Conservation (phyloP, 2,329 filamentous ascomycete genomes). For the Aspergillus fischeri region DNA sequence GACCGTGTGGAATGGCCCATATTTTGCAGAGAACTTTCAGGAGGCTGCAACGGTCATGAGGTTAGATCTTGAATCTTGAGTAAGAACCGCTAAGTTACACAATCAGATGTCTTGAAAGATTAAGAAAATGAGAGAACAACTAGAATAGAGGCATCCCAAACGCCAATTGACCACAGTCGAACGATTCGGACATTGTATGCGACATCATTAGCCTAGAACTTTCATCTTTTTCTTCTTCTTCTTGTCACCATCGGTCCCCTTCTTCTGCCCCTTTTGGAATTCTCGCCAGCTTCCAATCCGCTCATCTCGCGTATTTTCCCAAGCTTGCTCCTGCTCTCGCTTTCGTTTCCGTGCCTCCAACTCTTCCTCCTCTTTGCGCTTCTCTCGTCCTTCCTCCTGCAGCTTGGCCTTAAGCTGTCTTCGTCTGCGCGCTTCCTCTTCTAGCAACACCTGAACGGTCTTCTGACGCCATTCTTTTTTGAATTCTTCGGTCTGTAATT, state of each 20-base stretch:
- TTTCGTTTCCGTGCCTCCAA: slow-evolving; percentile 74
- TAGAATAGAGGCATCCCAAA: not conserved
- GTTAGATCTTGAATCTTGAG: not conserved
- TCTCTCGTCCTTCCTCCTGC: slow-evolving; percentile 90
- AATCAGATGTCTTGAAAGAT: not conserved
- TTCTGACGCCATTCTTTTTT: slow-evolving; percentile 84
- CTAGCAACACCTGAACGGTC: slow-evolving; percentile 81
- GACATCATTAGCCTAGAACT: slow-evolving; percentile 38
- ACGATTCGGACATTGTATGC: not conserved
- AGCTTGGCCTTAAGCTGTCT: slow-evolving; percentile 89
- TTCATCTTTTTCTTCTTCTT: slow-evolving; percentile 60
- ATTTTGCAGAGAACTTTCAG: no score
- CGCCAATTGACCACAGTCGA: not conserved
- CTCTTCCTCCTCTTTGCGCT: slow-evolving; percentile 82
- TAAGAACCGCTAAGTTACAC: not conserved
- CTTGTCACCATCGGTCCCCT: slow-evolving; percentile 46
- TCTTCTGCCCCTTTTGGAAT: slow-evolving; percentile 70
- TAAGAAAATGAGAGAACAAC: not conserved
- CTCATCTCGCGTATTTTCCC: slow-evolving; percentile 88
- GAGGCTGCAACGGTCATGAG: no score
- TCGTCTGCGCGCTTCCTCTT: slow-evolving; percentile 80
- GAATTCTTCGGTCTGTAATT: slow-evolving; percentile 76
- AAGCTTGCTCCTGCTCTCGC: slow-evolving; percentile 88
- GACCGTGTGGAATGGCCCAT: not conserved
- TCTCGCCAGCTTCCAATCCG: slow-evolving; percentile 91